These are phyloP conservation scores for Hypoxylon sp. DNA, from an alignment of 2,329 filamentous ascomycete genomes.

Conservation along the genomic window DNA sequence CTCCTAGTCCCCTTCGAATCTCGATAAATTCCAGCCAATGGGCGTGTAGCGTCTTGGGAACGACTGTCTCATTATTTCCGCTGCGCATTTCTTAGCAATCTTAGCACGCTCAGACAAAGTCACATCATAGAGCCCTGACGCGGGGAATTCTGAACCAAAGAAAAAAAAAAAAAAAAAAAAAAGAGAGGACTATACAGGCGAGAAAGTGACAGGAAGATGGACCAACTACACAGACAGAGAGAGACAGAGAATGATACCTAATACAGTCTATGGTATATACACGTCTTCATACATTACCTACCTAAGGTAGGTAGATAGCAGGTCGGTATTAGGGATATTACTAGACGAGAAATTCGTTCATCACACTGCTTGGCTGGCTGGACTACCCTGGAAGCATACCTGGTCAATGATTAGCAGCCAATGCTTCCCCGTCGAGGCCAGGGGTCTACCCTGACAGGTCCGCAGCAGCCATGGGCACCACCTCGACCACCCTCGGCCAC, in stretches of 20 bases:
- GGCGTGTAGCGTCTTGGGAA: constrained; percentile 32
- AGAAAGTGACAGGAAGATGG: constrained; percentile 8
- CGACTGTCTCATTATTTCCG: constrained; percentile 42
- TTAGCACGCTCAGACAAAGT: constrained; percentile 35
- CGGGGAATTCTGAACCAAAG: constrained; percentile 42
- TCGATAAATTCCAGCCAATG: constrained; percentile 41
- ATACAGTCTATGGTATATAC: background rate
- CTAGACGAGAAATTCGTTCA: constrained; percentile 30
- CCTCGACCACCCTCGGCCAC: no score
- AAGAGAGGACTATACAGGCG: no score
- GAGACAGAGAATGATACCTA: background rate
- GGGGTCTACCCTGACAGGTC: constrained; percentile 42
- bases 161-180: constrained; percentile 17
- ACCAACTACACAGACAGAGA: no score
- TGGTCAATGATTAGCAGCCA: constrained; percentile 45
- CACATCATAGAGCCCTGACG: constrained; percentile 33
- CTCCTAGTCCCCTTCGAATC: constrained; percentile 33
- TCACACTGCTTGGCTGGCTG: constrained; percentile 22
- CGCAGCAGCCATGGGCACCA: constrained; percentile 40
- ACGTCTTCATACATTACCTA: no score
- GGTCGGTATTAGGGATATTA: constrained; percentile 28
- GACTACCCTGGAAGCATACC: constrained; percentile 40
- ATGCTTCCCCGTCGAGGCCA: constrained; percentile 42
- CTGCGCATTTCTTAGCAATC: constrained; percentile 41
- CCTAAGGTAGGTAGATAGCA: no score